Conservation (phyloP, 257 asterid genomes). For the Rehmannia glutinosa region DNA sequence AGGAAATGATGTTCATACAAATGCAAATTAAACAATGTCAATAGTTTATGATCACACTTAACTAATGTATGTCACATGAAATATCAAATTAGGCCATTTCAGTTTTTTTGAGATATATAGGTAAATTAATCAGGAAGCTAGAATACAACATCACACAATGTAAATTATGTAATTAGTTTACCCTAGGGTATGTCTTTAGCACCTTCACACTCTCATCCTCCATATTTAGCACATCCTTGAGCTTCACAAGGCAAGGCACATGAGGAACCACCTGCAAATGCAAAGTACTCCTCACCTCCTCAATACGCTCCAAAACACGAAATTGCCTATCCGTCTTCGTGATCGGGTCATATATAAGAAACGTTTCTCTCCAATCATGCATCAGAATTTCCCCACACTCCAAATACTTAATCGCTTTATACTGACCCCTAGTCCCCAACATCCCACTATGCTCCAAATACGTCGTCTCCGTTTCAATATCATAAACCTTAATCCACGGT, state of each 20-base stretch:
- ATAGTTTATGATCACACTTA: no score
- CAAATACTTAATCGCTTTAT: slow-evolving; percentile 19
- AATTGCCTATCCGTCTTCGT: slow-evolving; percentile 8
- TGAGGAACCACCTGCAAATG: slow-evolving; percentile 24
- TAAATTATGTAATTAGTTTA: no score
- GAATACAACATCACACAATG: no score
- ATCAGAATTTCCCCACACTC: slow-evolving; percentile 9
- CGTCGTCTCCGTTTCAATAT: slow-evolving; percentile 5
- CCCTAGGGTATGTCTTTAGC: no score
- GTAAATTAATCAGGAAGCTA: no score
- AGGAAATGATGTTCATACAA: no score
- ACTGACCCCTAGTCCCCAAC: background rate
- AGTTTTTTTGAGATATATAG: no score
- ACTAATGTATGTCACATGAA: no score
- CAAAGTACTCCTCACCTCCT: background rate
- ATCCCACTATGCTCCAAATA: slow-evolving; percentile 14
- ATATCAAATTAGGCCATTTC: no score
- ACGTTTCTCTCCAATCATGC: slow-evolving; percentile 27
- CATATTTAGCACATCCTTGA: slow-evolving; percentile 13
- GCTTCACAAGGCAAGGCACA: slow-evolving; percentile 9
- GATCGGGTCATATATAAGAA: slow-evolving; percentile 12
- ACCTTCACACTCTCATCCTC: no score
- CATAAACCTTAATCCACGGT: slow-evolving; percentile 10
- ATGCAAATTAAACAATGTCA: no score
- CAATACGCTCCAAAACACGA: slow-evolving; percentile 2